Conservation (phyloP, 352 stramenopile genomes). For the Lagenidium giganteum region DNA sequence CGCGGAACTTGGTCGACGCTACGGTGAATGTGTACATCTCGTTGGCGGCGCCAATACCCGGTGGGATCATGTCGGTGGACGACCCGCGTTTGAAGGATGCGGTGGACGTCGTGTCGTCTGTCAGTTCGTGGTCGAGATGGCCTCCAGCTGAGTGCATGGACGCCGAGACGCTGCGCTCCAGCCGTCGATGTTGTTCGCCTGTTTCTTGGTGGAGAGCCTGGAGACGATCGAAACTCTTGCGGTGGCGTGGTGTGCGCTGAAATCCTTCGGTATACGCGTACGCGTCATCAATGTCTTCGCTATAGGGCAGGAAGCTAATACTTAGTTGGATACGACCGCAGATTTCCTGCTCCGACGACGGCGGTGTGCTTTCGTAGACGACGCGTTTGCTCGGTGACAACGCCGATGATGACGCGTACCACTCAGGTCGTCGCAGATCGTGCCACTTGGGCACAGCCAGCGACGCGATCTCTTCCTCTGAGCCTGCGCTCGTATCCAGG, state of each 20-base stretch:
- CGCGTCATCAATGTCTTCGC: conserved; percentile 35
- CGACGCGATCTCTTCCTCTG: conserved; percentile 65
- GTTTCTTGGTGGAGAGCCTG: conserved; percentile 70
- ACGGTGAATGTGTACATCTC: conserved; percentile 86
- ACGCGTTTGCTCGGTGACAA: conserved; percentile 3
- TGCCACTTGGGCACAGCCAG: conserved; percentile 74
- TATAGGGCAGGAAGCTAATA: conserved; percentile 71
- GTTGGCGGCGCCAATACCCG: conserved; percentile 13
- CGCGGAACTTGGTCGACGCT: conserved; percentile 78
- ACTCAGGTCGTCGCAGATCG: conserved; percentile 54
- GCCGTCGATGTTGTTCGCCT: too few species aligned
- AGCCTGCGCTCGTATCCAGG: conserved; percentile 48
- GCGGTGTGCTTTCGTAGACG: not conserved
- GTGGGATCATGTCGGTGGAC: not conserved
- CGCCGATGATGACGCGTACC: conserved; percentile 22
- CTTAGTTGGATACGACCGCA: conserved; percentile 73
- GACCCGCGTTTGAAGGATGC: not conserved
- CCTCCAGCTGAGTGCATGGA: too few species aligned
- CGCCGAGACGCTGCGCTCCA: too few species aligned
- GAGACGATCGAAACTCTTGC: conserved; percentile 76
- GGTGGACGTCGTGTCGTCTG: not conserved
- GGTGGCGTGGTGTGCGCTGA: conserved; percentile 33
- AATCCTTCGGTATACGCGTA: conserved; percentile 19
- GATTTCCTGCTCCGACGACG: conserved; percentile 11
- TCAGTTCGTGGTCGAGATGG: too few species aligned